Evolutionary conservation across 495 filamentous ascomycete species (phyloP).

Genomic region (Lophium mytilinum): DNA sequence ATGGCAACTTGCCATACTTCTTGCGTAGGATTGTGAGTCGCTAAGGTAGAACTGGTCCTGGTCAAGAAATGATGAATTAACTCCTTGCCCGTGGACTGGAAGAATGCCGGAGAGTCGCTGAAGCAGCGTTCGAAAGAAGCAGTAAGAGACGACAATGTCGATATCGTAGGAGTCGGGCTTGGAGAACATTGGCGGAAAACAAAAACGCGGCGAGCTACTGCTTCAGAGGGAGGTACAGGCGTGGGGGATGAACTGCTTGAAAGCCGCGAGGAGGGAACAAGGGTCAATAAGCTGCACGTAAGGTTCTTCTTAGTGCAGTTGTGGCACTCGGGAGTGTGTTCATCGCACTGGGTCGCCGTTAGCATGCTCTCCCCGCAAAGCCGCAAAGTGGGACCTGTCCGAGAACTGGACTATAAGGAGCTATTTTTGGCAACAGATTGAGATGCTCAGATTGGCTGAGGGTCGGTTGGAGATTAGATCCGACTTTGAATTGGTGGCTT

Average conservation of each 20-base stretch:
- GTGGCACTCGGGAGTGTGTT: background rate
- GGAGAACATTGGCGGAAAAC: background rate
- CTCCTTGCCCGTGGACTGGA: background rate
- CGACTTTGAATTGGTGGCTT: background rate
- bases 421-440: no score
- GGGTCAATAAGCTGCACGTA: background rate
- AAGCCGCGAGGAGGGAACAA: background rate
- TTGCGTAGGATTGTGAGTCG: slow-evolving; percentile 8
- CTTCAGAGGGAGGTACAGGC: background rate
- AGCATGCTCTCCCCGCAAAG: no score
- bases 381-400: no score
- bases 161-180: background rate
- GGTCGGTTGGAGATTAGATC: no score
- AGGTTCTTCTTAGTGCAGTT: background rate
- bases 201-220: background rate
- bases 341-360: background rate
- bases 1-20: slow-evolving; percentile 14
- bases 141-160: background rate
- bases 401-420: no score
- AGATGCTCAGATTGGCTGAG: no score
- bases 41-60: slow-evolving; percentile 10
- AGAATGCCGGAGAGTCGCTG: background rate
- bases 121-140: background rate
- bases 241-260: background rate
- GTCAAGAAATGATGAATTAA: slow-evolving; percentile 11